Conservation (phyloP, 305 asterid genomes). For the Withania somnifera region DNA sequence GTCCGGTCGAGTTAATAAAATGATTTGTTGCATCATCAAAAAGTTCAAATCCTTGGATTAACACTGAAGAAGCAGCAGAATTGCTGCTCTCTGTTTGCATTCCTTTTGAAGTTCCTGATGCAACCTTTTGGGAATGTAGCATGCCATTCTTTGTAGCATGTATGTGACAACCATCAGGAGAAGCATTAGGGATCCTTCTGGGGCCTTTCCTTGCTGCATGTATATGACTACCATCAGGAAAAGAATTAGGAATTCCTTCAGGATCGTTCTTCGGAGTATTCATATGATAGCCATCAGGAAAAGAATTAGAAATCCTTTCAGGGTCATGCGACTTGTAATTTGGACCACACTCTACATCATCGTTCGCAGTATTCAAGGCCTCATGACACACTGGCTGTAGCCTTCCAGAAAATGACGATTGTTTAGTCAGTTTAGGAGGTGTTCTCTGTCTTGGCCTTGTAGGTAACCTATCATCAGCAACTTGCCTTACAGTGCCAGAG, state of each 20-base stretch:
- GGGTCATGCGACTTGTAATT: conserved; percentile 33
- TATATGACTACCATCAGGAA: conserved; percentile 17
- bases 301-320: conserved; percentile 18
- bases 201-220: conserved; percentile 27
- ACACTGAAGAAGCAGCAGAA: conserved; percentile 66
- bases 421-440: conserved; percentile 44
- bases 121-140: conserved; percentile 30
- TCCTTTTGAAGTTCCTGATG: conserved; percentile 31
- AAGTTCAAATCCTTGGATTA: conserved; percentile 64
- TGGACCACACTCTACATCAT: conserved; percentile 16
- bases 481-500: conserved; percentile 34
- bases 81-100: conserved; percentile 55
- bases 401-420: conserved; percentile 46
- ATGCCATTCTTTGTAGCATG: conserved; percentile 25
- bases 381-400: conserved; percentile 32
- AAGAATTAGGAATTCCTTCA: conserved; percentile 19
- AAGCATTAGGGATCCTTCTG: conserved; percentile 20
- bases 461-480: conserved; percentile 44
- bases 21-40: conserved; percentile 48
- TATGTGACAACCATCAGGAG: conserved; percentile 17
- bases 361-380: conserved; percentile 20
- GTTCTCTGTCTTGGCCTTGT: conserved; percentile 45
- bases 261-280: conserved; percentile 21
- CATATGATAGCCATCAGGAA: conserved; percentile 17
- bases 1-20: conserved; percentile 22